These are phyloP conservation scores for Salvia rosmarinus DNA, from an alignment of 257 asterid genomes.

Conservation along the genomic window DNA sequence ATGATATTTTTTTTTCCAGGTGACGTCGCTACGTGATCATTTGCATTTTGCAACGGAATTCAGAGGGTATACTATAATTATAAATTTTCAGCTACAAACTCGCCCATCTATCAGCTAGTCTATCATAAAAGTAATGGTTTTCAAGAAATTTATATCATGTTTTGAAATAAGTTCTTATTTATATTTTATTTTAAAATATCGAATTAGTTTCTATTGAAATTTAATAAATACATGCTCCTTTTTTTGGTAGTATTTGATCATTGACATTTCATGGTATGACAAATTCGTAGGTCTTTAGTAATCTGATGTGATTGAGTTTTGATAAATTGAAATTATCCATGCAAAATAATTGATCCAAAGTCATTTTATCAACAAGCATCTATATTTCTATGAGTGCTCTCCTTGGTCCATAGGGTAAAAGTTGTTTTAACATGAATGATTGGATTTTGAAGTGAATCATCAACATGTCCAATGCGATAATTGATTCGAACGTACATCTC, in stretches of 20 bases:
- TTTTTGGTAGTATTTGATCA: neutral
- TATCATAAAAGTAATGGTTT: too few relatives aligned
- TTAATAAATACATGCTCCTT: neutral
- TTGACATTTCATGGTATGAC: slow-evolving; percentile 31
- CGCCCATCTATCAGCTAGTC: too few relatives aligned
- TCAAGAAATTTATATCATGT: too few relatives aligned
- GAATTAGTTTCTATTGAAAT: neutral
- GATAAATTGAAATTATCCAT: slow-evolving; percentile 22
- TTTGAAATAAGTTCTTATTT: too few relatives aligned
- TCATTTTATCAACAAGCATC: slow-evolving; percentile 16
- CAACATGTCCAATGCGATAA: neutral
- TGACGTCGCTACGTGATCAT: too few relatives aligned
- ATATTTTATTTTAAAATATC: too few relatives aligned
- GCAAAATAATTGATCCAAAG: slow-evolving; percentile 28
- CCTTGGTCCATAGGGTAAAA: slow-evolving; percentile 26
- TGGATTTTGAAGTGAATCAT: slow-evolving; percentile 21
- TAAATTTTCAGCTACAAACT: too few relatives aligned
- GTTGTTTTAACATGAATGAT: slow-evolving; percentile 21
- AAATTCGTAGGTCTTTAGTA: slow-evolving; percentile 24
- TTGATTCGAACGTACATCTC: neutral
- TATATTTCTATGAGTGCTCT: slow-evolving; percentile 25
- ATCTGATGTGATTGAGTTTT: slow-evolving; percentile 10
- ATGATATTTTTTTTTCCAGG: too few relatives aligned
- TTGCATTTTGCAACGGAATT: too few relatives aligned
- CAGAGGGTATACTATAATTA: too few relatives aligned